phyloP scores from a whole-genome alignment of 1,284 basidiomycete genomes.

The Rugosomyces carneus region DNA sequence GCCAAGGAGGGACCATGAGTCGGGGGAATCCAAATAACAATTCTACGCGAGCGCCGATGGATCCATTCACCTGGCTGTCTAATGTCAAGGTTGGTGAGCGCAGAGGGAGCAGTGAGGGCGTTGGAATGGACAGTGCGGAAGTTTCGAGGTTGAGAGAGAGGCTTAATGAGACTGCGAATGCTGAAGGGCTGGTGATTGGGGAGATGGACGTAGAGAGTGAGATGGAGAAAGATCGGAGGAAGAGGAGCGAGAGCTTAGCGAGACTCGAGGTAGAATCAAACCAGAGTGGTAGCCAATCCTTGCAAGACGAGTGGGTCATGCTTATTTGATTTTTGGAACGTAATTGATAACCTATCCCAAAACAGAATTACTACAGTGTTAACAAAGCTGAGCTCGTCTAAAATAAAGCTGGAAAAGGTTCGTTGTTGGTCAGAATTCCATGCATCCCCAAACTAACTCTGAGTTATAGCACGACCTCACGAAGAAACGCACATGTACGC shows the following conservation, averaged over 20 bases:
- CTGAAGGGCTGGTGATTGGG: constrained; percentile 7
- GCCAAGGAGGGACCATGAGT: constrained; percentile 47
- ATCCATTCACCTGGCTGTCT: constrained; percentile 64
- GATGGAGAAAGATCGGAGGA: constrained; percentile 10
- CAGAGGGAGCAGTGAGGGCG: constrained; percentile 48
- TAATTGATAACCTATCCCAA: background rate
- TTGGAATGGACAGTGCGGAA: constrained; percentile 35
- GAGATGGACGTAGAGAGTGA: constrained; percentile 8
- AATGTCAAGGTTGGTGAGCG: constrained; percentile 59
- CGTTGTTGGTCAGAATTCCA: background rate
- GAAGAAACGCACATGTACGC: constrained; percentile 77
- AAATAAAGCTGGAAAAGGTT: constrained; percentile 84
- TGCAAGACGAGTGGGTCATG: constrained; percentile 72
- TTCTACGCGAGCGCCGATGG: constrained; percentile 48
- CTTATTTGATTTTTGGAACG: too few species aligned
- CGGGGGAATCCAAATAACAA: constrained; percentile 48
- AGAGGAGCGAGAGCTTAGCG: constrained; percentile 18
- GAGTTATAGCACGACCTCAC: constrained; percentile 66
- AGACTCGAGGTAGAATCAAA: constrained; percentile 19
- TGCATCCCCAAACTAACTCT: constrained; percentile 15
- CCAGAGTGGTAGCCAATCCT: constrained; percentile 40
- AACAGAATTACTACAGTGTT: constrained; percentile 79
- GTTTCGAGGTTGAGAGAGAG: constrained; percentile 29
- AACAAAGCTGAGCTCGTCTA: constrained; percentile 62
- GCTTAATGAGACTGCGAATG: constrained; percentile 1